Base-by-base conservation (phyloP, 768 basidiomycete genomes). In the Hemileccinum impolitum region DNA sequence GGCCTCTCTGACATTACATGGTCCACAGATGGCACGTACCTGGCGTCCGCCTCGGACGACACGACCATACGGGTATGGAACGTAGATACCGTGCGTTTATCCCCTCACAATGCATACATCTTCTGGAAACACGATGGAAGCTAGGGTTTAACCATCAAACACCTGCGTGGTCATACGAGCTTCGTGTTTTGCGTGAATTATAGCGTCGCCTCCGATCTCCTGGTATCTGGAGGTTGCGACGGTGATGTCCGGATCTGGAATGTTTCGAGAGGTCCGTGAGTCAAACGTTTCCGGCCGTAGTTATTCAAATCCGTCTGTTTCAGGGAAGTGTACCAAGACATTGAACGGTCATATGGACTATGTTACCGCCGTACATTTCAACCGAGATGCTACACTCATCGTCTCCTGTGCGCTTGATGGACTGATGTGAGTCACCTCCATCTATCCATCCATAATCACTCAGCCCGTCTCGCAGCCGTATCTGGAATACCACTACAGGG, bases 201-300 rank as follows among this genome's bases (percentile, higher is more conserved):
- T 68, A 94, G 93, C 63, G 82, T 84, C 1, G 76, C 88, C 23
- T 89, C 90, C 7, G 93, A 93, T 54, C 72, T 97, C 18, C 77
- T 97, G 38, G 95, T 92, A 6, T 94, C 90, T 12, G 95, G 95
- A 8, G 86, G 87, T 1, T 94, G 90, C 62, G 95, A 97, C 52
- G 93, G 94, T 42, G 90, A 90, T 61, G 84, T 97, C 14, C 79
- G 85, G 55, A 85, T 99, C 62, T 98, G 95, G 94, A 91, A 96
- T 61, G 79, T 86, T 0, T 78, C 84, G 13, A 76, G 81, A 75
- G 91, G 93, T 91, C 41, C 19, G 44, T 38, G 48, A 47, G 39
- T 48, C n/a, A 1, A 23, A 10, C 15, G 4, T 35, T 48, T 9
- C n/a, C 14, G 2, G 23, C 17, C 39, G 36, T 38, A 0, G 9